Evolutionary conservation across 352 stramenopile species (phyloP), one percentile per base, ranked within the genome.

Genomic region (Globisporangium radiosum): DNA sequence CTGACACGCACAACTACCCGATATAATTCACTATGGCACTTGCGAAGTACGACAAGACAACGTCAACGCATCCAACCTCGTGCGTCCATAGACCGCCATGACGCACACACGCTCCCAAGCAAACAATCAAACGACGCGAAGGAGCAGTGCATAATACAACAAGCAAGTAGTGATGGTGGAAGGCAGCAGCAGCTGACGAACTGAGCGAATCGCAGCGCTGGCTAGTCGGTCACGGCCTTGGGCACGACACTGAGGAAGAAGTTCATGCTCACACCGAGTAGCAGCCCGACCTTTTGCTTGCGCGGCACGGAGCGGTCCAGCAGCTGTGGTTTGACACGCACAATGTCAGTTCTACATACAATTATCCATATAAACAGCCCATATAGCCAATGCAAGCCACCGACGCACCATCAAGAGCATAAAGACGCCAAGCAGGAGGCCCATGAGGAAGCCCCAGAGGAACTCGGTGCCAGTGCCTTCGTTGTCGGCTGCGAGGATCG

Each of bases 181-280:
- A 52, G 2, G 25, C n/a, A 36, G 40, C 14, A 42, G 43, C 17
- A 56, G 43, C 40, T 25, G 43, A 36, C 36, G 25, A 33, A 33
- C 25, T 33, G 25, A 33, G 25, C 25, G 25, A 33, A 33, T 33
- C 25, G 25, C 25, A 33, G 25, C 25, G 25, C 25, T 33, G 25
- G 44, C 61, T 81, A 75, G 51, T 91, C 78, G 3, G 81, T 81
- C 56, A 91, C 78, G 57, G 78, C 78, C 61, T 81, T 83, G 25
- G 83, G 83, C n/a, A 95, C 75, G 59, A 95, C 81, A 66, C 82
- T 95, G 56, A 95, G 70, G 64, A 95, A 90, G 66, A 95, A 91
- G 56, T 95, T 95, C 76, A 95, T 91, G 71, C 81, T 91, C 48
- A 95, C 85, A 54, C 85, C 85, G 38, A 93, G 73, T 49, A 95